A percentile compares a stretch with the other conserved stretches of the same genome.
Evolutionary conservation across 306 rosid genomes (phyloP).

Genomic region (Acacia melanoxylon): DNA sequence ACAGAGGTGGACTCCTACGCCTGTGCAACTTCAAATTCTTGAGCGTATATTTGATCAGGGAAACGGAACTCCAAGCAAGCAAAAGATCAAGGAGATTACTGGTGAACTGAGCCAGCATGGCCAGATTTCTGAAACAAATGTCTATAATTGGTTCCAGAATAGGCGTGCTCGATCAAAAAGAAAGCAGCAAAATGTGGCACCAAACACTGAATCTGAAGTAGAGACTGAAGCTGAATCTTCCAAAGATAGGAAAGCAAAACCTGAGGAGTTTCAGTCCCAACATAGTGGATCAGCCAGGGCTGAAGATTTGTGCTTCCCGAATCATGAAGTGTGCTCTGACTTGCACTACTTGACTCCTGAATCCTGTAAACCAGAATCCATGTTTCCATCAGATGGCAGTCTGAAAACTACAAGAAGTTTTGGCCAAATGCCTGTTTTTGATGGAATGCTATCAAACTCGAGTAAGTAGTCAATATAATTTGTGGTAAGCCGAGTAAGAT

Average conservation of each 20-base stretch:
- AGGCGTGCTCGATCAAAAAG: slow-evolving; percentile 95
- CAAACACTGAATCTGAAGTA: slow-evolving; percentile 76
- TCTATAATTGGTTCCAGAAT: slow-evolving; percentile 96
- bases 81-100: slow-evolving; percentile 89
- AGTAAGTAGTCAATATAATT: slow-evolving; percentile 40
- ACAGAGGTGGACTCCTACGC: slow-evolving; percentile 98
- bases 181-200: slow-evolving; percentile 63
- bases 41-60: slow-evolving; percentile 90
- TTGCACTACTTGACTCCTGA: slow-evolving; percentile 67
- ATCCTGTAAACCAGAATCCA: slow-evolving; percentile 48
- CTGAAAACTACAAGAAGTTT: slow-evolving; percentile 50
- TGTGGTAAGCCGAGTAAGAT: neutral
- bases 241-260: slow-evolving; percentile 81
- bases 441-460: slow-evolving; percentile 62
- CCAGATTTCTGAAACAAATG: slow-evolving; percentile 90
- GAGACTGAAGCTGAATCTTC: slow-evolving; percentile 87
- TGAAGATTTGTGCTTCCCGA: slow-evolving; percentile 72
- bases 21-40: slow-evolving; percentile 85
- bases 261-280: slow-evolving; percentile 63
- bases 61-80: slow-evolving; percentile 93
- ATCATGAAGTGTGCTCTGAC: slow-evolving; percentile 61
- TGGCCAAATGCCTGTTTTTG: slow-evolving; percentile 56
- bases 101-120: slow-evolving; percentile 88
- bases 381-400: slow-evolving; percentile 55
- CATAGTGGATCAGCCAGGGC: slow-evolving; percentile 45